phyloP scores from a whole-genome alignment of 352 stramenopile genomes.

The Pythium angustatum region DNA sequence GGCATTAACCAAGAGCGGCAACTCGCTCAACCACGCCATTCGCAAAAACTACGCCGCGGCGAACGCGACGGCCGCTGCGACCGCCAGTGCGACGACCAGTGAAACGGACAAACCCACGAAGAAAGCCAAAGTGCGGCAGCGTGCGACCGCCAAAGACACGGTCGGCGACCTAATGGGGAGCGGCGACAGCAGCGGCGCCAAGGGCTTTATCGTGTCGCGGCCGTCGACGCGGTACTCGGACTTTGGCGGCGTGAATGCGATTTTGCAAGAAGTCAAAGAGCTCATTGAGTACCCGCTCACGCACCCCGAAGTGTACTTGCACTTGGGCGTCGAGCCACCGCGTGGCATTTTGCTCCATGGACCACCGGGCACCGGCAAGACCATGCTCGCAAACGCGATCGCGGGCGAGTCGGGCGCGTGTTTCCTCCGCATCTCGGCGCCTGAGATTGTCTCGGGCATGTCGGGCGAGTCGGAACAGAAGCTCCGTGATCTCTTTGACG shows the following conservation, averaged over 20 bases:
- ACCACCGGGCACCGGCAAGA: constrained; percentile 93
- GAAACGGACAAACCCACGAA: constrained; percentile 57
- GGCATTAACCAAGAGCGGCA: constrained; percentile 32
- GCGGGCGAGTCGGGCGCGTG: constrained; percentile 90
- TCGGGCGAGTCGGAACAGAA: constrained; percentile 89
- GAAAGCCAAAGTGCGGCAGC: constrained; percentile 69
- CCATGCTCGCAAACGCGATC: constrained; percentile 92
- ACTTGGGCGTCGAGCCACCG: constrained; percentile 92
- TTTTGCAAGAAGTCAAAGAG: constrained; percentile 90
- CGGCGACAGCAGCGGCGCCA: constrained; percentile 33
- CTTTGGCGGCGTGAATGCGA: constrained; percentile 86
- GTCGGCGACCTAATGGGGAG: not conserved
- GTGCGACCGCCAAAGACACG: constrained; percentile 26
- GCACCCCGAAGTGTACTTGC: constrained; percentile 92
- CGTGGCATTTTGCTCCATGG: constrained; percentile 92
- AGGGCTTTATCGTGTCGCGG: constrained; percentile 71
- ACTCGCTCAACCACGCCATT: constrained; percentile 81
- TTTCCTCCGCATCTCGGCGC: constrained; percentile 87
- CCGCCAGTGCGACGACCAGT: not conserved
- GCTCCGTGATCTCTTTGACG: constrained; percentile 93
- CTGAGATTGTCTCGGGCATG: constrained; percentile 95
- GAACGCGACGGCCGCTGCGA: constrained; percentile 10
- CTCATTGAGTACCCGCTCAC: constrained; percentile 95
- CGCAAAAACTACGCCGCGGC: constrained; percentile 68
- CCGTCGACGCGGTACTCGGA: constrained; percentile 85